A percentile compares a stretch with the other conserved stretches of the same genome.
These are phyloP conservation scores for Priceomyces carsonii DNA, from an alignment of 805 yeast species.

Conservation along the genomic window DNA sequence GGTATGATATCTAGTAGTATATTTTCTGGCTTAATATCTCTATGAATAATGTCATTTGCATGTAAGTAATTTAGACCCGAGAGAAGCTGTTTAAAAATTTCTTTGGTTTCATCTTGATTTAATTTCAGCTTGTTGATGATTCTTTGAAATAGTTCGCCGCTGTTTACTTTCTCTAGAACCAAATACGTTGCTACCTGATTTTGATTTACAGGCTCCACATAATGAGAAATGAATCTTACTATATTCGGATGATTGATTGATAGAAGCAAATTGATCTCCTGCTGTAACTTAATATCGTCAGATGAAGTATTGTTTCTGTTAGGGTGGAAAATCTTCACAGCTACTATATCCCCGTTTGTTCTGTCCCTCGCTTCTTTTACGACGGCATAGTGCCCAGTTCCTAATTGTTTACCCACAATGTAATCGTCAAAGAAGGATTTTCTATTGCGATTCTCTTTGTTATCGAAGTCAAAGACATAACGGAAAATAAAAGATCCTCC, in stretches of 20 bases:
- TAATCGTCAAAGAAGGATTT: slow-evolving; percentile 60
- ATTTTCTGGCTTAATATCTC: slow-evolving; percentile 49
- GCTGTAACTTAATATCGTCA: slow-evolving; percentile 50
- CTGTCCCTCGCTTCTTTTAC: slow-evolving; percentile 69
- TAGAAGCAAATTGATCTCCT: slow-evolving; percentile 66
- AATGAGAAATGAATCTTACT: slow-evolving; percentile 61
- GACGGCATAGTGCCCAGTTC: slow-evolving; percentile 81
- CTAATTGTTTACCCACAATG: slow-evolving; percentile 59
- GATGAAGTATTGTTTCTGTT: slow-evolving; percentile 28
- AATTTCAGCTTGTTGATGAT: slow-evolving; percentile 64
- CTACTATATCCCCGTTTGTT: slow-evolving; percentile 59
- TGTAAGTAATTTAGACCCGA: slow-evolving; percentile 41
- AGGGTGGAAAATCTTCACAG: slow-evolving; percentile 74
- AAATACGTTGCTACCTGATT: slow-evolving; percentile 55
- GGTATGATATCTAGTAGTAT: slow-evolving; percentile 51
- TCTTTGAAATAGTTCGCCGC: slow-evolving; percentile 75
- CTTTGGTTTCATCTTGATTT: slow-evolving; percentile 61
- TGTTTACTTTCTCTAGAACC: slow-evolving; percentile 71
- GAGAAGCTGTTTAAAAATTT: slow-evolving; percentile 51
- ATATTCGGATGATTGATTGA: slow-evolving; percentile 70
- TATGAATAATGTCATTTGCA: slow-evolving; percentile 40
- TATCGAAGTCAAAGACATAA: slow-evolving; percentile 33
- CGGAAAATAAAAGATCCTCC: slow-evolving; percentile 53
- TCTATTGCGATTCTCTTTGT: slow-evolving; percentile 15
- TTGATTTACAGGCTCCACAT: slow-evolving; percentile 54